Evolutionary conservation across 306 rosid species (phyloP).

Genomic region (Ziziphus jujuba): DNA sequence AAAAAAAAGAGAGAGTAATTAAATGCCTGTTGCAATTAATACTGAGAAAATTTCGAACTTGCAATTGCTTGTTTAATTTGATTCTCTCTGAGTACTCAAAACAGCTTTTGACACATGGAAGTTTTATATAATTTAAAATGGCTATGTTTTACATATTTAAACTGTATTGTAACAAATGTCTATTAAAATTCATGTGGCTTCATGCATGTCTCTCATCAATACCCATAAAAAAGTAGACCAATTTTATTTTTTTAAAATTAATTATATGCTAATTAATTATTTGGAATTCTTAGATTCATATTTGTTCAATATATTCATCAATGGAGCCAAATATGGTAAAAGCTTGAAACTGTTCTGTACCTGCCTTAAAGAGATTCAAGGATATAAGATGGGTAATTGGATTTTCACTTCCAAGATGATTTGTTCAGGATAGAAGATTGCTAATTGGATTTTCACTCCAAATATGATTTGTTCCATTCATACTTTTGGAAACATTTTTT

Average conservation of each 20-base stretch:
- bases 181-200: slow-evolving; percentile 1
- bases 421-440: neutral
- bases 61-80: too few relatives aligned
- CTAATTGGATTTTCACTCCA: neutral
- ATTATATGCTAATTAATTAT: neutral
- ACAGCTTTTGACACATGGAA: neutral
- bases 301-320: too few relatives aligned
- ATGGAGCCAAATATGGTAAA: neutral
- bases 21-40: too few relatives aligned
- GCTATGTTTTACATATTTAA: neutral
- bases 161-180: neutral
- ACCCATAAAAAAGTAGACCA: neutral
- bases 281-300: neutral
- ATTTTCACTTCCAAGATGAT: neutral
- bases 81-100: neutral
- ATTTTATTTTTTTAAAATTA: neutral
- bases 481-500: neutral
- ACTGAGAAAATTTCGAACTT: too few relatives aligned
- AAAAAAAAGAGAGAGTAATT: too few relatives aligned
- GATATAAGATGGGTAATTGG: neutral
- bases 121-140: neutral
- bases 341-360: neutral
- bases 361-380: slow-evolving; percentile 1
- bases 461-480: neutral
- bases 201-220: neutral